A percentile compares a stretch with the other conserved stretches of the same genome.
Evolutionary conservation across 495 filamentous ascomycete genomes (phyloP).

Genomic region (Pyronema domesticum): DNA sequence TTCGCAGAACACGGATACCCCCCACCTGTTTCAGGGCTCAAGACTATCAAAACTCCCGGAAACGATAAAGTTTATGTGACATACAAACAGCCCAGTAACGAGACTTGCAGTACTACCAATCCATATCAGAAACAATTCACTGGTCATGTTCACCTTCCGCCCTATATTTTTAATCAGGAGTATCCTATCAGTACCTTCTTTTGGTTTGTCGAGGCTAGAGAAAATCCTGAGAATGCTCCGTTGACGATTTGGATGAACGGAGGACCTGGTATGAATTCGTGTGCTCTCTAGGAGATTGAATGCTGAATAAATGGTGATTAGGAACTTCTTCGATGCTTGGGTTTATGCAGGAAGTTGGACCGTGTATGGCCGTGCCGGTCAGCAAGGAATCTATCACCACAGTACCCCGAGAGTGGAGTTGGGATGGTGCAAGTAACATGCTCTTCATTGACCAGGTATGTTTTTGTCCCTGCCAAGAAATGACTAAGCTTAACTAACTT

Average conservation of each 20-base stretch:
- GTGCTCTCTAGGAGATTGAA: neutral
- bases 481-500: neutral
- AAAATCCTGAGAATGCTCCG: constrained; percentile 38
- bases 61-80: constrained; percentile 14
- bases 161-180: constrained; percentile 32
- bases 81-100: constrained; percentile 18
- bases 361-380: constrained; percentile 33
- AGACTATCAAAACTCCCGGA: constrained; percentile 10
- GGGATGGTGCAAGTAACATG: constrained; percentile 56
- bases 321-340: constrained; percentile 45
- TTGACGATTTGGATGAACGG: constrained; percentile 56
- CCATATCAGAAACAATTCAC: constrained; percentile 25
- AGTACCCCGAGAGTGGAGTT: constrained; percentile 24
- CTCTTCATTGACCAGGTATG: constrained; percentile 47
- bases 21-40: constrained; percentile 9
- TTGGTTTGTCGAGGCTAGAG: constrained; percentile 54
- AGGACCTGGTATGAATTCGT: constrained; percentile 32
- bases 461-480: neutral
- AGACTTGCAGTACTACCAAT: constrained; percentile 15
- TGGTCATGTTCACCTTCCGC: constrained; percentile 34
- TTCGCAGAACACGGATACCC: constrained; percentile 15
- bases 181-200: constrained; percentile 62
- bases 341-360: constrained; percentile 32
- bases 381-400: constrained; percentile 32
- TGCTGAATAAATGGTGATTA: constrained; percentile 12